Percentiles rank a stretch among this genome's conserved stretches.
Evolutionary conservation across 306 rosid genomes (phyloP).

Genomic region (Luffa aegyptiaca): DNA sequence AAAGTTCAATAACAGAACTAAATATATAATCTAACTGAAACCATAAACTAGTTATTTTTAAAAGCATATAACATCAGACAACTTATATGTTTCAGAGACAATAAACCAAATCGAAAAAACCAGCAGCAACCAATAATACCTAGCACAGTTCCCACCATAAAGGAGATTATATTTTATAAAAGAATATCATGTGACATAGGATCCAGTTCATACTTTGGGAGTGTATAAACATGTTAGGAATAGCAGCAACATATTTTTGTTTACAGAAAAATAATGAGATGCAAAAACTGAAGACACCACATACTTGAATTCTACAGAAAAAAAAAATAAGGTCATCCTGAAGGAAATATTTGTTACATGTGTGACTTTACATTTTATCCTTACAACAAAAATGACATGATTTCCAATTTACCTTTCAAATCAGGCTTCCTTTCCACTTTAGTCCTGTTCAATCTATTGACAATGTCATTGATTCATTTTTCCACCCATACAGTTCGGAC

Average conservation of each 20-base stretch:
- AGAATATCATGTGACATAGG: constrained; percentile 58
- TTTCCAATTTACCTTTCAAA: constrained; percentile 62
- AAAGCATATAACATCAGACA: too few relatives aligned
- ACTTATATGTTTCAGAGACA: too few relatives aligned
- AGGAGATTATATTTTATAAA: constrained; percentile 56
- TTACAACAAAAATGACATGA: constrained; percentile 7
- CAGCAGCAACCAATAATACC: too few relatives aligned
- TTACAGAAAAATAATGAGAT: not conserved
- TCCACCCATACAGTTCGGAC: constrained; percentile 85
- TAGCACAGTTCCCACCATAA: constrained; percentile 66
- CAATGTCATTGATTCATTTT: constrained; percentile 84
- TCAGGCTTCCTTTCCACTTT: constrained; percentile 91
- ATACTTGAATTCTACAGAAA: not conserved
- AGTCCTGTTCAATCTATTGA: constrained; percentile 78
- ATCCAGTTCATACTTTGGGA: constrained; percentile 12
- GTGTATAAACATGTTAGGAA: not conserved
- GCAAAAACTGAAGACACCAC: not conserved
- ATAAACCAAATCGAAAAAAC: too few relatives aligned
- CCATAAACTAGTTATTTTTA: too few relatives aligned
- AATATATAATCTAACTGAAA: too few relatives aligned
- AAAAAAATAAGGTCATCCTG: not conserved
- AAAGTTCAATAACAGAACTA: too few relatives aligned
- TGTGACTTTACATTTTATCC: not conserved
- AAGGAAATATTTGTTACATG: not conserved
- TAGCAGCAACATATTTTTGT: not conserved